These are phyloP conservation scores for Escallonia herrerae DNA, from an alignment of 129 eudicot species.

Conservation along the genomic window DNA sequence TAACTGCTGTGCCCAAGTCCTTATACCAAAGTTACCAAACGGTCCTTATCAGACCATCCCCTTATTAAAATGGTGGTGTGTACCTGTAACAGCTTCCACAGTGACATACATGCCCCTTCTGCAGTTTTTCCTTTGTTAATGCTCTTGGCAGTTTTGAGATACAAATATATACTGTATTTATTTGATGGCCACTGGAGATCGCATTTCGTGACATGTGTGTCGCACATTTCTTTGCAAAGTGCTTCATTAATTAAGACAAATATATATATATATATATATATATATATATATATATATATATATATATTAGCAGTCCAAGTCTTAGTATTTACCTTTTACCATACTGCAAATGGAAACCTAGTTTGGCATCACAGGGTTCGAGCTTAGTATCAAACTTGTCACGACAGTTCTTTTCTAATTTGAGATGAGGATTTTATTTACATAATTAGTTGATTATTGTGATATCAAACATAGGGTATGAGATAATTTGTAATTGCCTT, in stretches of 20 bases:
- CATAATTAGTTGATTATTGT: too few species aligned
- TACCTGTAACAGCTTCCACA: conserved; percentile 7
- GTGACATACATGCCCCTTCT: conserved; percentile 13
- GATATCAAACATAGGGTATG: too few species aligned
- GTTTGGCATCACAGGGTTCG: too few species aligned
- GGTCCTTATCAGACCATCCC: conserved; percentile 21
- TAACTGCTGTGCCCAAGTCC: conserved; percentile 26
- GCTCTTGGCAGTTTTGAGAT: not conserved
- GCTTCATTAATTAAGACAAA: not conserved
- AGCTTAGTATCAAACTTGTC: too few species aligned
- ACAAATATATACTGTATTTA: not conserved
- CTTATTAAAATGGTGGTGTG: not conserved
- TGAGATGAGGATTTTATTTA: too few species aligned
- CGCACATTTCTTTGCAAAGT: not conserved
- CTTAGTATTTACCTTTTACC: too few species aligned
- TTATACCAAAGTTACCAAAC: conserved; percentile 35
- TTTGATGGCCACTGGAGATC: not conserved
- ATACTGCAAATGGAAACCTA: too few species aligned
- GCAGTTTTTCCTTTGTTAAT: not conserved
- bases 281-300: too few species aligned
- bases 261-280: too few species aligned
- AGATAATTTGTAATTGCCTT: too few species aligned
- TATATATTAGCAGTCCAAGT: not conserved
- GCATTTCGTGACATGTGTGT: not conserved
- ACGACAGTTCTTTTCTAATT: too few species aligned